Percentiles rank a stretch among this genome's conserved stretches.
Evolutionary conservation across 768 basidiomycete genomes (phyloP).

Genomic region (Cystobasidium ongulense): DNA sequence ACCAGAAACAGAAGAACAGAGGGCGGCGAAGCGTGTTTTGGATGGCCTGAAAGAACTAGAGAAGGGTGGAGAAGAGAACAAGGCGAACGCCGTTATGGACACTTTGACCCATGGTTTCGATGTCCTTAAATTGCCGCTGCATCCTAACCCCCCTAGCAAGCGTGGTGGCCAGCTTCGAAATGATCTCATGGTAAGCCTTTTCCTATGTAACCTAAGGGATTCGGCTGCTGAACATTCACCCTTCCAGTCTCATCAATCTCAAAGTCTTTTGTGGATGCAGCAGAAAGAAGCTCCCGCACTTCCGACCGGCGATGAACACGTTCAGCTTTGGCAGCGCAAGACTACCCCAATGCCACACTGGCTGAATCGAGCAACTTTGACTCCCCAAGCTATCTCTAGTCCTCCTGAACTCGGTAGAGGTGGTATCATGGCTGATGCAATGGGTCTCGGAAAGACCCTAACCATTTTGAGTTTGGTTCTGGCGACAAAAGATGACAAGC

Average conservation of each 20-base stretch:
- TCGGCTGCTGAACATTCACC: not conserved
- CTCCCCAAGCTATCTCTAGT: constrained; percentile 54
- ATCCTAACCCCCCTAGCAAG: constrained; percentile 4
- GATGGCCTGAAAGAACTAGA: constrained; percentile 11
- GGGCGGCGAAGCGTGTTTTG: not conserved
- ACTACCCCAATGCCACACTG: constrained; percentile 45
- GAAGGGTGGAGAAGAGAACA: not conserved
- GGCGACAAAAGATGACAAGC: constrained; percentile 58
- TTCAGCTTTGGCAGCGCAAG: constrained; percentile 28
- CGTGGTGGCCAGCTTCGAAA: not conserved
- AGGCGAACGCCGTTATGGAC: constrained; percentile 2
- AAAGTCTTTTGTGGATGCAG: constrained; percentile 31
- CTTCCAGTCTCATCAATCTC: constrained; percentile 29
- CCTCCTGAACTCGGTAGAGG: constrained; percentile 59
- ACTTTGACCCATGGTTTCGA: constrained; percentile 12
- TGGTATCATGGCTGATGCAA: constrained; percentile 15
- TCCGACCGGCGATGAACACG: constrained; percentile 1
- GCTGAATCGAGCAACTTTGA: constrained; percentile 75
- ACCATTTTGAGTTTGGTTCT: constrained; percentile 75
- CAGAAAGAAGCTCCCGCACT: constrained; percentile 11
- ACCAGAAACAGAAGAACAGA: constrained; percentile 11
- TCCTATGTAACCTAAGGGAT: not conserved
- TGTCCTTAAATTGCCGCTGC: constrained; percentile 14
- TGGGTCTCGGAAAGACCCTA: constrained; percentile 71
- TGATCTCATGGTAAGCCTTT: constrained; percentile 11